Evolutionary conservation across 2,329 filamentous ascomycete species (phyloP).

Genomic region (Colletotrichum lentis): DNA sequence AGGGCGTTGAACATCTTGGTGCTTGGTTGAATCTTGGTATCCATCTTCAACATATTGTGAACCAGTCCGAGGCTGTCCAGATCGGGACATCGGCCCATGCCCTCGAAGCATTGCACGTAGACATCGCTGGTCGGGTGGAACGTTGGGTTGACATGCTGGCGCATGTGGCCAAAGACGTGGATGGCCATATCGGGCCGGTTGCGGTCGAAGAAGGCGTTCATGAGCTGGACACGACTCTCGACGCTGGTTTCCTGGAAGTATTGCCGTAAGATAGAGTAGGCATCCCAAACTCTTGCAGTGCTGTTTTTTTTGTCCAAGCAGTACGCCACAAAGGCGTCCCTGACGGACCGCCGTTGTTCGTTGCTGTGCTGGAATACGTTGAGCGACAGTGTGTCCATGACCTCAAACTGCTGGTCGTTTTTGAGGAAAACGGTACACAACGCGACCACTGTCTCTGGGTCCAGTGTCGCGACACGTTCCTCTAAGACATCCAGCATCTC

Average conservation of each 20-base stretch:
- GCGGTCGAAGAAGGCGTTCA: slow-evolving; percentile 83
- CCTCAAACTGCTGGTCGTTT: slow-evolving; percentile 79
- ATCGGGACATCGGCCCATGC: slow-evolving; percentile 67
- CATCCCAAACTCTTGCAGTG: slow-evolving; percentile 70
- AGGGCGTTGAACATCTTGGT: slow-evolving; percentile 83
- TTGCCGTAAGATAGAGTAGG: slow-evolving; percentile 71
- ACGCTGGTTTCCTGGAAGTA: slow-evolving; percentile 73
- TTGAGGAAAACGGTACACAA: slow-evolving; percentile 78
- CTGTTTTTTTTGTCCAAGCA: slow-evolving; percentile 69
- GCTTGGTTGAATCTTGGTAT: slow-evolving; percentile 78
- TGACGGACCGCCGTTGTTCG: slow-evolving; percentile 72
- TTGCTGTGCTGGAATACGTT: slow-evolving; percentile 76
- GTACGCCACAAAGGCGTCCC: slow-evolving; percentile 72
- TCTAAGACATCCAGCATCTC: slow-evolving; percentile 78
- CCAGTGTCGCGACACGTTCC: slow-evolving; percentile 72
- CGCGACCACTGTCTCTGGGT: slow-evolving; percentile 76
- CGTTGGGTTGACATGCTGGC: slow-evolving; percentile 70
- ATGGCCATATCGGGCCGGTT: slow-evolving; percentile 84
- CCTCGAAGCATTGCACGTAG: slow-evolving; percentile 81
- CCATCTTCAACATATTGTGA: slow-evolving; percentile 94
- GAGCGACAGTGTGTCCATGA: slow-evolving; percentile 81
- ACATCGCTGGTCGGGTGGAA: slow-evolving; percentile 75
- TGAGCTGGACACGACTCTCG: slow-evolving; percentile 72
- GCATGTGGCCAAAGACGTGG: slow-evolving; percentile 92
- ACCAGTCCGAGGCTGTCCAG: slow-evolving; percentile 71